A percentile compares a stretch with the other conserved stretches of the same genome.
Conservation (phyloP, 2,329 filamentous ascomycete species). For the Fonsecaea nubica region DNA sequence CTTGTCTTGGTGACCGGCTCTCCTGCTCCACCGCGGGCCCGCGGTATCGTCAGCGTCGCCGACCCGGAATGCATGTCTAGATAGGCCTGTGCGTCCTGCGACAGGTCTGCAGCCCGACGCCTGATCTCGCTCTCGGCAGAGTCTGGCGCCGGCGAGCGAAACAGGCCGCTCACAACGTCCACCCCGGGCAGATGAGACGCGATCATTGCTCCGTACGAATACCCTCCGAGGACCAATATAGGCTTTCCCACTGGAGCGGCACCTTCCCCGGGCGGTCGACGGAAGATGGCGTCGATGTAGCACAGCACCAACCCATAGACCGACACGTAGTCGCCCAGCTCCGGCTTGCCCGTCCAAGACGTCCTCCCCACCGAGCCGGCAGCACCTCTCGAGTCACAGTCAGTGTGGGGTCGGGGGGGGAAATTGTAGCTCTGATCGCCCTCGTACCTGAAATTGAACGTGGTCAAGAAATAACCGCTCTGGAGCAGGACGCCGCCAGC, state of each 20-base stretch:
- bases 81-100: slow-evolving; percentile 33
- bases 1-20: slow-evolving; percentile 13
- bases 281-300: slow-evolving; percentile 34
- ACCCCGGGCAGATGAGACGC: slow-evolving; percentile 71
- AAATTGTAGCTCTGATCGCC: background rate
- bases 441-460: slow-evolving; percentile 86
- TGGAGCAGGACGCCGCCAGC: slow-evolving; percentile 70
- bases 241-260: slow-evolving; percentile 37
- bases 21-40: background rate
- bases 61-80: slow-evolving; percentile 22
- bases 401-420: slow-evolving; percentile 5
- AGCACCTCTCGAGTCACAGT: slow-evolving; percentile 68
- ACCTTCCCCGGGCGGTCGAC: slow-evolving; percentile 19
- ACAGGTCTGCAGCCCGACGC: slow-evolving; percentile 69
- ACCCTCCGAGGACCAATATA: slow-evolving; percentile 72
- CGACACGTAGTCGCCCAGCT: slow-evolving; percentile 81
- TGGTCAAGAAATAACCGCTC: slow-evolving; percentile 76
- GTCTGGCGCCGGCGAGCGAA: slow-evolving; percentile 60
- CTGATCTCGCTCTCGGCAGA: slow-evolving; percentile 72
- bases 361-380: slow-evolving; percentile 75
- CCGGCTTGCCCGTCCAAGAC: slow-evolving; percentile 84
- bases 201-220: slow-evolving; percentile 89
- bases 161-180: slow-evolving; percentile 64
- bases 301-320: slow-evolving; percentile 76
- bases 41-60: slow-evolving; percentile 16